Base-by-base conservation (phyloP, 139 green algal genomes). In the Haematococcus lacustris region DNA sequence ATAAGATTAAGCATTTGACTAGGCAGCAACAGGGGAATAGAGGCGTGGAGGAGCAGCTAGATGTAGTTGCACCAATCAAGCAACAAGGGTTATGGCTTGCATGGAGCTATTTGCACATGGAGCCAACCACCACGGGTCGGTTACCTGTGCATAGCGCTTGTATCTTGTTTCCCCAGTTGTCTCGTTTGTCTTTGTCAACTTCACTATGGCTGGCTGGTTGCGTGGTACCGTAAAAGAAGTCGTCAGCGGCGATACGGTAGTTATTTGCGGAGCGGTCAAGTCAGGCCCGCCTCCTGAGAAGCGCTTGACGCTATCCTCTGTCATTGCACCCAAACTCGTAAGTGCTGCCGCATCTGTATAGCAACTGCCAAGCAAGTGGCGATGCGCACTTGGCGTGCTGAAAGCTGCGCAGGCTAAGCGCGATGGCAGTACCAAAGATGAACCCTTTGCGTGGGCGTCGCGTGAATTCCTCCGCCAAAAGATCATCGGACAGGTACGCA, bases 371-470 rank as follows among this genome's bases (percentile, higher is more conserved):
- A 47, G 5, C 9, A 28, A 53, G 9, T 53, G 43, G 43, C 9
- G 9, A 17, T 53, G 43, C 43, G 9, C 43, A 9, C 17, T 53
- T 53, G n/a, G n/a, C n/a, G n/a, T n/a, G n/a, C n/a, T n/a, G n/a
- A n/a, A n/a, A n/a, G n/a, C n/a, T n/a, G 38, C 3, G 71, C 82
- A 98, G 92, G 93, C 88, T 25, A 88, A 93, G 13, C 84, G 93
- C 3, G 94, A 98, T 81, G 91, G 90, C 25, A 80, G 70, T 30
- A 91, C 83, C 3, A 80, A 70, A 33, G 94, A 98, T 34, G 95
- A 99, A 79, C 84, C 94, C 1, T 97, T 94, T 73, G 95, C 95
- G 6, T 98, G 90, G 89, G 77, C 91, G n/a, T 85, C 86, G 3
- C 81, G 91, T 26, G 95, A 99, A 76, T 96, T 91, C 66, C 81